Evolutionary conservation across 306 rosid genomes (phyloP), one percentile per base, ranked within the genome.

Genomic region (Oemleria cerasiformis): DNA sequence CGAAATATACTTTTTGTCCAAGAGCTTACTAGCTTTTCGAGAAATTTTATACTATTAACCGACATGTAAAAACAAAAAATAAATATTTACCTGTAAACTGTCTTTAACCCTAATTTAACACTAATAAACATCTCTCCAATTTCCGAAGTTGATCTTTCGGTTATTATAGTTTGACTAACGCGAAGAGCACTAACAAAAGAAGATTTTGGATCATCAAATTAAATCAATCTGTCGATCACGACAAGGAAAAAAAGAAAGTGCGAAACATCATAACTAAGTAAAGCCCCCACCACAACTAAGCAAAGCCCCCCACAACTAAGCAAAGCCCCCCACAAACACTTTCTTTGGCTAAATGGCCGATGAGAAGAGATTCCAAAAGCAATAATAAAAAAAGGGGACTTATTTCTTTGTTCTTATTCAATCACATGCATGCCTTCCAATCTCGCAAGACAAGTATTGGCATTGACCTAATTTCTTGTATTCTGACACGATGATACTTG

Each of bases 361-460:
- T 50, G 77, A 59, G 53, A 19, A 38, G 15, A 63, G 56, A 59
- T 75, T 71, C 67, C 56, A 61, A 34, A 58, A 36, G 65, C 58
- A 14, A 40, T 48, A 19, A n/a, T 1, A 4, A 13, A 39, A 55
- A 15, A 6, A 8, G 9, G 10, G 9, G 38, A 9, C 48, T 20
- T 36, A 54, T 49, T 72, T 72, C 42, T 39, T 66, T 75, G 71
- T 71, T 76, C 72, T 44, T 67, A 65, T 60, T 39, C 72, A 55
- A 44, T 58, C 82, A 67, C 76, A 49, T 73, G 74, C 61, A 48
- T 76, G 65, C 23, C 53, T 11, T 55, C 36, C 71, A 10, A 30
- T 38, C 77, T 61, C 21, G 13, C 30, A 2, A 9, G 42, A 23
- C 53, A 67, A 30, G 12, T 0, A 16, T 9, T 16, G 17, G 64